phyloP scores from a whole-genome alignment of 2,329 filamentous ascomycete genomes.

The Helminthosporium solani region DNA sequence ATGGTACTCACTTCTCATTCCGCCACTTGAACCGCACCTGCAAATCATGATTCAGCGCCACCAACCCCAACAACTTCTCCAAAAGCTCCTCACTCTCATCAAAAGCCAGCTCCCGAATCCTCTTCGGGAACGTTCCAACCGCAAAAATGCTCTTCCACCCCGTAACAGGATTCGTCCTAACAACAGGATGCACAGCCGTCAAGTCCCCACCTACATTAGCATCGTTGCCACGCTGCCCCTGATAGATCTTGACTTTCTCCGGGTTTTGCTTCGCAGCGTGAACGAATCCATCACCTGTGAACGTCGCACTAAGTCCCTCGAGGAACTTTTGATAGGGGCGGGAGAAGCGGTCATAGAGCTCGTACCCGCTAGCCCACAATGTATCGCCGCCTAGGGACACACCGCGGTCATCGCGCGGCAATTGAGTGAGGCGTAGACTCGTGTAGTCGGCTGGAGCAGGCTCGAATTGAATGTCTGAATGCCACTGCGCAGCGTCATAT shows the following conservation, averaged over 20 bases:
- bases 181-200: constrained; percentile 52
- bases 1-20: constrained; percentile 41
- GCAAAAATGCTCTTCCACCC: constrained; percentile 56
- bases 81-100: constrained; percentile 40
- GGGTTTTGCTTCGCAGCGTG: constrained; percentile 38
- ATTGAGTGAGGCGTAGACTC: constrained; percentile 52
- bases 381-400: constrained; percentile 53
- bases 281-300: constrained; percentile 40
- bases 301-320: constrained; percentile 44
- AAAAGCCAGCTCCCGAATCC: constrained; percentile 39
- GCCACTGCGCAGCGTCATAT: constrained; percentile 51
- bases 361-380: constrained; percentile 67
- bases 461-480: constrained; percentile 67
- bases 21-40: constrained; percentile 54
- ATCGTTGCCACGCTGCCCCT: constrained; percentile 50
- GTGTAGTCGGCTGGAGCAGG: constrained; percentile 64
- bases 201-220: constrained; percentile 52
- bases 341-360: constrained; percentile 65
- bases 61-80: constrained; percentile 32
- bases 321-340: constrained; percentile 49
- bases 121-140: constrained; percentile 32
- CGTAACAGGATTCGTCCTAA: constrained; percentile 59
- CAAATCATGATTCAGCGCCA: constrained; percentile 52
- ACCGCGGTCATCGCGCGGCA: constrained; percentile 49
- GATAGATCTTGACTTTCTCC: constrained; percentile 45